Conservation (phyloP, 2,329 filamentous ascomycete species). For the Apiospora kogelbergensis region DNA sequence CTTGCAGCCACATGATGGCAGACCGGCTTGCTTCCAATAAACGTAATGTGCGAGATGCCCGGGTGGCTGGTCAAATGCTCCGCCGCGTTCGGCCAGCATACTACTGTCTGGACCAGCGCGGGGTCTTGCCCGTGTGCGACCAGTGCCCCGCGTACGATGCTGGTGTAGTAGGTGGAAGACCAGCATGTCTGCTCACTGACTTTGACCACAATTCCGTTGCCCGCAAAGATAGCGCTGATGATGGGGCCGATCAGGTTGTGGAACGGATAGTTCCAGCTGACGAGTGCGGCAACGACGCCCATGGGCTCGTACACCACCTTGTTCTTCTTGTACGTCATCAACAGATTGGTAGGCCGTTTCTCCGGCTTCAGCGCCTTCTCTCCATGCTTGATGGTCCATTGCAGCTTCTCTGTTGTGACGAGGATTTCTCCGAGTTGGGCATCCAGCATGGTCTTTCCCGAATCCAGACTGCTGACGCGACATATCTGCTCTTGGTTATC, state of each 20-base stretch:
- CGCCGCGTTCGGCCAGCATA: conserved; percentile 85
- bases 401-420: conserved; percentile 89
- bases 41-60: conserved; percentile 84
- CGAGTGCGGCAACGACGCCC: conserved; percentile 86
- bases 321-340: conserved; percentile 96
- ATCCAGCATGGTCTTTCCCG: conserved; percentile 94
- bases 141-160: conserved; percentile 77
- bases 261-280: conserved; percentile 97
- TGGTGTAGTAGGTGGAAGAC: conserved; percentile 81
- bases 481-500: conserved; percentile 89
- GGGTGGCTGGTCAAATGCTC: conserved; percentile 82
- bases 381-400: conserved; percentile 91
- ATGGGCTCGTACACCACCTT: conserved; percentile 88
- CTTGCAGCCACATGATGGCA: conserved; percentile 86
- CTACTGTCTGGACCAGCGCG: conserved; percentile 77
- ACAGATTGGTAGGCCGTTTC: conserved; percentile 77
- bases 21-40: conserved; percentile 87
- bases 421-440: conserved; percentile 92
- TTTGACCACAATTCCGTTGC: conserved; percentile 91
- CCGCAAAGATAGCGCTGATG: conserved; percentile 86
- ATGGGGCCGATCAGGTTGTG: conserved; percentile 93
- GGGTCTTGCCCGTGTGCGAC: conserved; percentile 79
- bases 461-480: conserved; percentile 82
- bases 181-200: conserved; percentile 94
- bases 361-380: conserved; percentile 75